Evolutionary conservation across 148 eudicot genomes (phyloP), one percentile per base, ranked within the genome.

Genomic region (Silene conica): DNA sequence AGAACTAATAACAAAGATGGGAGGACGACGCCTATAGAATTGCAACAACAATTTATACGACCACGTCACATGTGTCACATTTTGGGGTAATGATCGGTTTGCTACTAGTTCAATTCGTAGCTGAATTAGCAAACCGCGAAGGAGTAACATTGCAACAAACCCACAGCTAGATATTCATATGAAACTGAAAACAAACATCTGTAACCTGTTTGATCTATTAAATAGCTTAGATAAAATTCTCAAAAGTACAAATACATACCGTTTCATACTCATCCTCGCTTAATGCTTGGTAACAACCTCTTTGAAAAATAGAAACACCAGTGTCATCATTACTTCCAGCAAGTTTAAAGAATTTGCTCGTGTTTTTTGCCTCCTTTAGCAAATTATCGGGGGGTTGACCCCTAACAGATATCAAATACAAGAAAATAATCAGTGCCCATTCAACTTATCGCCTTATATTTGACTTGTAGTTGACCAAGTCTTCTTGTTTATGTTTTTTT

Each of bases 341-440:
- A 82, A 81, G 84, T 77, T 95, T 95, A 84, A 95, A 95, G 80
- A 92, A 95, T 83, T 90, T 95, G 85, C 85, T 87, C 6, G 97
- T 89, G 73, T 85, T 89, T 80, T 95, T 95, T 69, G 96, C 90
- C 73, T 87, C 91, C 78, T 83, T 86, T 21, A 95, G 84, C 64
- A 95, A 83, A 87, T 90, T 84, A 84, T 95, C 99, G 74, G 99
- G 97, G 69, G 97, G 99, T 85, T 89, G 99, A 65, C 85, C 96
- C 82, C 99, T 95, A 70, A 87, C 64, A 77, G 57, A 69, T 62
- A 57, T 58, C 60, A 82, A 78, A 78, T 41, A 79, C 71, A 79
- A 50, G 12, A 69, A 26, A 75, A 56, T 67, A 61, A 45, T 63
- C 63, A 74, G 58, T 69, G 18, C 43, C 12, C 26, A 8, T 52